Evolutionary conservation across 306 rosid genomes (phyloP).

Genomic region (Malus sylvestris): DNA sequence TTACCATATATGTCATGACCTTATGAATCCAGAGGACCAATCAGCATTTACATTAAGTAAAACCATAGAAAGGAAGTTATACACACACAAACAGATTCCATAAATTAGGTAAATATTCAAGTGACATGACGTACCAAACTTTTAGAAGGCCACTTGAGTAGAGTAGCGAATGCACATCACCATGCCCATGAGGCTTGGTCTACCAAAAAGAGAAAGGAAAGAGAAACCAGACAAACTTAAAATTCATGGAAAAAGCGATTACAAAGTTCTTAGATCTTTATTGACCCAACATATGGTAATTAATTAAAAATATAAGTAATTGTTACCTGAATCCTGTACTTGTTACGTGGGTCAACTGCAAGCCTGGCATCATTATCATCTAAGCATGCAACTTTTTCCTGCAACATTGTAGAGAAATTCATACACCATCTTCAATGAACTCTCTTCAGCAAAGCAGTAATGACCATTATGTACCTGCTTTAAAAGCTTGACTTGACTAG

Average conservation of each 20-base stretch:
- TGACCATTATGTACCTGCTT: constrained; percentile 61
- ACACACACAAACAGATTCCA: background rate
- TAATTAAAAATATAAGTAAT: background rate
- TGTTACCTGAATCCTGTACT: constrained; percentile 81
- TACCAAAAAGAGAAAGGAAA: constrained; percentile 26
- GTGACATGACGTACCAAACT: constrained; percentile 53
- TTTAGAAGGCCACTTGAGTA: constrained; percentile 87
- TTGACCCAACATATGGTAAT: background rate
- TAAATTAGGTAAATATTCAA: constrained; percentile 10
- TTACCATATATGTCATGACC: background rate
- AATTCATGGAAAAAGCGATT: background rate
- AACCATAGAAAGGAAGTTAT: background rate
- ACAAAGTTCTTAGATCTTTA: background rate
- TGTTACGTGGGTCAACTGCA: constrained; percentile 72
- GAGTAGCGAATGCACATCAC: constrained; percentile 93
- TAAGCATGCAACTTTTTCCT: constrained; percentile 99
- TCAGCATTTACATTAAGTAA: background rate
- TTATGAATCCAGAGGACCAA: background rate
- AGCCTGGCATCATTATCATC: constrained; percentile 93
- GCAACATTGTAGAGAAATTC: constrained; percentile 18
- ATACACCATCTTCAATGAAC: constrained; percentile 9
- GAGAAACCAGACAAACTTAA: background rate
- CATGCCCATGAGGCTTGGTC: constrained; percentile 99
- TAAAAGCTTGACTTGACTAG: constrained; percentile 80
- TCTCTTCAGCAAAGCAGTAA: constrained; percentile 10